Base-by-base conservation (phyloP, 208 protist species). In the Acanthamoeba royreba region DNA sequence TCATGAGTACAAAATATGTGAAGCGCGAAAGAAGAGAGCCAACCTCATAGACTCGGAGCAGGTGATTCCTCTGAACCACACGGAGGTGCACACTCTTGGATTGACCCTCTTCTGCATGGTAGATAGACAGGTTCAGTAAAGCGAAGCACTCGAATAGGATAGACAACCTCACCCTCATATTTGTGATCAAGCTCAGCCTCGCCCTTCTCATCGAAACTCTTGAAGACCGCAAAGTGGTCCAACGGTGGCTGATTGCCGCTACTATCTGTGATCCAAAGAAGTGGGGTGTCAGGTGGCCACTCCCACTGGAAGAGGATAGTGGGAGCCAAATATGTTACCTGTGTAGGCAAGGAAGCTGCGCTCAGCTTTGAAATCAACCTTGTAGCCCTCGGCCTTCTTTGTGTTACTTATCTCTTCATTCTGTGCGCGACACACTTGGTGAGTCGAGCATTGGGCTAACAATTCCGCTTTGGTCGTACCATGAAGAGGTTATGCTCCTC, bases 341-440 rank as follows among this genome's bases (percentile, higher is more conserved):
- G 92, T 94, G 61, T 92, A 83, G 31, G 92, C 92, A 13, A 94
- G 38, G 19, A 45, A 61, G 33, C 88, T 31, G 22, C 92, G 79
- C 33, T 55, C 74, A 31, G 74, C 92, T 1, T 22, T 69, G 61
- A 96, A 88, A 63, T 96, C 88, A n/a, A 96, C 92, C 15, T 28
- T n/a, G 43, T 96, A 96, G 35, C 93, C 93, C 31, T 28, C 19
- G 7, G 46, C 33, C 61, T 43, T 92, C 40, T 55, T 61, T 42
- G 25, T 45, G 25, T 86, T 22, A 0, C 31, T 40, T 0, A 95
- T 95, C 5, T 96, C 93, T 1, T 94, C 79, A 15, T 85, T 25
- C 63, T 55, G 52, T n/a, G 4, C 13, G 17, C 42, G 1, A 93
- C 4, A 35, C 9, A 58, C 19, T 58, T n/a, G 25, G 2, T 58